These are phyloP conservation scores for Penicillium sp. DNA, from an alignment of 2,329 filamentous ascomycete species.

Conservation along the genomic window DNA sequence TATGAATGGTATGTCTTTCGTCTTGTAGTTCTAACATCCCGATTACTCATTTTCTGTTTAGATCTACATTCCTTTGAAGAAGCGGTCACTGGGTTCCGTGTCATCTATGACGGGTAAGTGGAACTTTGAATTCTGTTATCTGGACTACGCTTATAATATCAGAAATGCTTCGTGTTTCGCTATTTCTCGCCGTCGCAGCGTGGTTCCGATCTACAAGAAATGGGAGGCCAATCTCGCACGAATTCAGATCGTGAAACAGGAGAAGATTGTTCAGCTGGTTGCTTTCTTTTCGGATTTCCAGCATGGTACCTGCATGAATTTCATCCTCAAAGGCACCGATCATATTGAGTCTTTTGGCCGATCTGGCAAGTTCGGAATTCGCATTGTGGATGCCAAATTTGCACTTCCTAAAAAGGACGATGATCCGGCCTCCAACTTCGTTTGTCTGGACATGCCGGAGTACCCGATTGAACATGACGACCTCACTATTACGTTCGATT, in stretches of 20 bases:
- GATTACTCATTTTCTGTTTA: slow-evolving; percentile 24
- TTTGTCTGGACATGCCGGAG: slow-evolving; percentile 83
- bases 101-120: slow-evolving; percentile 65
- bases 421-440: slow-evolving; percentile 64
- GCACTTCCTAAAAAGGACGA: slow-evolving; percentile 65
- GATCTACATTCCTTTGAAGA: slow-evolving; percentile 77
- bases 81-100: slow-evolving; percentile 75
- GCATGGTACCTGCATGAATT: slow-evolving; percentile 86
- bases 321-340: slow-evolving; percentile 80
- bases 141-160: background rate
- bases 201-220: slow-evolving; percentile 91
- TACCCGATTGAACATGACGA: slow-evolving; percentile 92
- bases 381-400: slow-evolving; percentile 88
- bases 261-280: slow-evolving; percentile 72
- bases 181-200: slow-evolving; percentile 81
- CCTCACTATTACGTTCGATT: slow-evolving; percentile 81
- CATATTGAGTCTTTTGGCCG: slow-evolving; percentile 69
- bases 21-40: background rate
- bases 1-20: slow-evolving; percentile 40
- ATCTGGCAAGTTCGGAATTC: slow-evolving; percentile 68
- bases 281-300: slow-evolving; percentile 87
- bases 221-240: slow-evolving; percentile 82
- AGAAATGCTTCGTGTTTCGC: slow-evolving; percentile 70
- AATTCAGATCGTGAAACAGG: slow-evolving; percentile 75
- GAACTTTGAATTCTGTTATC: slow-evolving; percentile 13